Evolutionary conservation across 441 rosid genomes (phyloP).

Genomic region (Kokia cookei): DNA sequence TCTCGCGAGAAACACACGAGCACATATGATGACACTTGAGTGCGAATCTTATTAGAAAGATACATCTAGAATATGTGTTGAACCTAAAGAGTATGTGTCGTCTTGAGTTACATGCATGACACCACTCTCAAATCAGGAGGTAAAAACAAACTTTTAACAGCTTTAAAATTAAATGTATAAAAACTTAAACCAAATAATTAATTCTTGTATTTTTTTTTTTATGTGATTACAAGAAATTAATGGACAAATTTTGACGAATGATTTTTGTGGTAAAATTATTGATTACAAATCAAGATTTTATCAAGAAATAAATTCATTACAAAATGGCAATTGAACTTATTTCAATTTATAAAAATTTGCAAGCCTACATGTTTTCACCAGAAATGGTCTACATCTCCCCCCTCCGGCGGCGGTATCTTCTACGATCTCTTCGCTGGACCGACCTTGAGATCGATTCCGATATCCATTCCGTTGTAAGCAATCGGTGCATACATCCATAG

Average conservation of each 20-base stretch:
- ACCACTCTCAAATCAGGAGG: no score
- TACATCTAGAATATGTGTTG: no score
- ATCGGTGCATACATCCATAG: constrained; percentile 79
- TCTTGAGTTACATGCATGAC: no score
- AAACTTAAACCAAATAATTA: no score
- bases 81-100: no score
- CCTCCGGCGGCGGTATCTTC: neutral
- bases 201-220: no score
- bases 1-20: no score
- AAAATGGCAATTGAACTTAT: neutral
- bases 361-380: neutral
- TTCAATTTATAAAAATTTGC: neutral
- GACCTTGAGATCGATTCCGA: constrained; percentile 54
- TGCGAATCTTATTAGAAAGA: no score
- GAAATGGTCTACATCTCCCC: neutral
- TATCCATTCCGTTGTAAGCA: constrained; percentile 71
- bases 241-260: neutral
- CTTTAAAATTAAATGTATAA: no score
- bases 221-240: neutral
- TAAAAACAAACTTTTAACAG: no score
- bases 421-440: constrained; percentile 13
- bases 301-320: neutral
- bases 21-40: no score
- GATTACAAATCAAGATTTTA: neutral
- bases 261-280: neutral